Evolutionary conservation across 371 early-diverging fungal genomes (phyloP), one percentile per base, ranked within the genome.

Genomic region (Funneliformis caledonium): DNA sequence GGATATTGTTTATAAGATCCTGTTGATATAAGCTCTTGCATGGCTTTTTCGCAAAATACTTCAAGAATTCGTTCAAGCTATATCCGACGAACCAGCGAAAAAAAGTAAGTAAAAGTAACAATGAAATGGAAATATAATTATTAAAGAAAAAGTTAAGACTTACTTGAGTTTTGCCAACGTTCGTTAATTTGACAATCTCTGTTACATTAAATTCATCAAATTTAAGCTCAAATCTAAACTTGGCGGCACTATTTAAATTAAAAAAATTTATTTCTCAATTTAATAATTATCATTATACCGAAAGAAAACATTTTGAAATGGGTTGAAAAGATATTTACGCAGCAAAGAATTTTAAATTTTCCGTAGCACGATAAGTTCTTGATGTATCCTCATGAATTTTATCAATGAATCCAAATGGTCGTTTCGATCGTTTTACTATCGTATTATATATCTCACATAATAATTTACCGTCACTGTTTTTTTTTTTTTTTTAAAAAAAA

Each of bases 321-420:
- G 7, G 4, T 14, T 12, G 42, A 67, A 8, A n/a, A 14, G n/a
- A 7, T 6, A 84, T 89, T 83, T 88, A 90, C 92, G 90, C 89
- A 67, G 88, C 81, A 83, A 92, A 89, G 81, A 92, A 92, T 12
- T 88, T 86, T 65, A 91, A 85, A 83, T 92, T 91, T 72, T 92
- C 92, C 14, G 88, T 88, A 7, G 88, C 89, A 72, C 92, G 85
- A 82, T 89, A 92, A 4, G 90, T 89, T n/a, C 92, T 86, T n/a
- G 82, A 80, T 19, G 89, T 91, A 72, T 91, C 89, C 16, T 86
- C 84, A 65, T 92, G 89, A 31, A 89, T 86, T 72, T 92, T 90
- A 73, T 85, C 88, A 42, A 92, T 90, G 26, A 88, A 83, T 12
- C 90, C 92, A 84, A 92, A 92, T 1, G 91, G 91, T 76, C 90